These are phyloP conservation scores for Zostera marina DNA, from an alignment of 116 monocot species.

Conservation along the genomic window DNA sequence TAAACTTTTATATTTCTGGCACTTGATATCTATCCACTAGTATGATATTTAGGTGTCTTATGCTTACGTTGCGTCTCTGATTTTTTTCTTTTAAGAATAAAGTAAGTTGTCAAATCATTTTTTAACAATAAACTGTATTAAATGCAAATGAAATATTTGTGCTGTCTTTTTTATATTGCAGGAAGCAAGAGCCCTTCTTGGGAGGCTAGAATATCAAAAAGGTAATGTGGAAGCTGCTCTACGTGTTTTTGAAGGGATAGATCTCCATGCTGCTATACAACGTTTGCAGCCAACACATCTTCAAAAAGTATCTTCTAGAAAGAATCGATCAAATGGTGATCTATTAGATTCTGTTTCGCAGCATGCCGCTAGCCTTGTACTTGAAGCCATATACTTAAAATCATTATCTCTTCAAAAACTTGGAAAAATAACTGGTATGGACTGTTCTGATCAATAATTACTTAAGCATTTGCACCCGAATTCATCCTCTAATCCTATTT, in stretches of 20 bases:
- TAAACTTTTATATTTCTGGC: no score
- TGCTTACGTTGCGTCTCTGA: no score
- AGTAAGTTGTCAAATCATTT: no score
- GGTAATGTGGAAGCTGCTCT: conserved; percentile 93
- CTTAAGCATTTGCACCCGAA: not conserved
- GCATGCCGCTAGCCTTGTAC: conserved; percentile 71
- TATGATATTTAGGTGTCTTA: no score
- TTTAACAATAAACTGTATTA: no score
- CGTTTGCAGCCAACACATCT: conserved; percentile 47
- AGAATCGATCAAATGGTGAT: conserved; percentile 26
- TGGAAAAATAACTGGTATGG: conserved; percentile 51
- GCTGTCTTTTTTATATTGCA: conserved; percentile 6
- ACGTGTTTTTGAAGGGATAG: conserved; percentile 84
- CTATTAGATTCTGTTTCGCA: conserved; percentile 37
- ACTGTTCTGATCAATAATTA: not conserved
- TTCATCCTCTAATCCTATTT: no score
- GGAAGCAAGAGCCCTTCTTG: conserved; percentile 91
- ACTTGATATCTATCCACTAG: no score
- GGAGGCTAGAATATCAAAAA: conserved; percentile 82
- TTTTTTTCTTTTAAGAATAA: no score
- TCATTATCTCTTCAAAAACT: conserved; percentile 80
- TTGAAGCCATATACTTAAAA: conserved; percentile 96
- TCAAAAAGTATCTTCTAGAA: conserved; percentile 27
- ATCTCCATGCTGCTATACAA: conserved; percentile 77
- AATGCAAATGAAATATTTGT: no score